Evolutionary conservation across 2,329 filamentous ascomycete species (phyloP), one percentile per base, ranked within the genome.

Genomic region (Chrysosporium keratinophilum): DNA sequence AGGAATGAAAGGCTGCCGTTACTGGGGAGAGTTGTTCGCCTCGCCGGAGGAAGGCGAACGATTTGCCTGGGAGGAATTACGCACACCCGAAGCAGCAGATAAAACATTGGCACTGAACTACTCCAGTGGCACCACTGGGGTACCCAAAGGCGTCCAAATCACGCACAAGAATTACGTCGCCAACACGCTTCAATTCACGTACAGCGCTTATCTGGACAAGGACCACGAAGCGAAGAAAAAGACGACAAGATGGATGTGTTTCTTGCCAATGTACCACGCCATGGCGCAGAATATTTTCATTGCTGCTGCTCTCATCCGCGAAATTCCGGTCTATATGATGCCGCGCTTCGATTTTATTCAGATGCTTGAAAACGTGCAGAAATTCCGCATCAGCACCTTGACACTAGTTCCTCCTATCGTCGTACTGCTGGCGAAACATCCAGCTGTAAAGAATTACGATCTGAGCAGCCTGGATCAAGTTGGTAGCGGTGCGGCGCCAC

Each of bases 141-240:
- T 88, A 3, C 87, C 88, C 9, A 94, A 94, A 66, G 88, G 88
- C 10, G 88, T 93, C 12, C 82, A 86, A 69, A 85, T 93, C 59
- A 81, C 82, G n/a, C 88, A 94, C 68, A 73, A 75, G 56, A 85
- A 88, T 60, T 87, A 88, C 62, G 78, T 89, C 42, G 77, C 86
- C 57, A 91, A 91, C 64, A 78, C 81, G 59, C 62, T 73, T 12
- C 81, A 85, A 56, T 78, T 81, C 14, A 72, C 77, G n/a, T 70
- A 74, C 58, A 67, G 80, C 19, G 61, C 65, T 2, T 60, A 69
- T 10, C 65, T 76, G 20, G 65, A 76, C n/a, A 71, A 75, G 0
- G 74, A 81, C 1, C 77, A 76, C 59, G 68, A 74, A 46, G 66
- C 68, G 40, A 71, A 72, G 55, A 67, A 62, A 58, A 69, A 57